Evolutionary conservation across 371 early-diverging fungal genomes (phyloP).

Genomic region (Saksenaea oblongispora): DNA sequence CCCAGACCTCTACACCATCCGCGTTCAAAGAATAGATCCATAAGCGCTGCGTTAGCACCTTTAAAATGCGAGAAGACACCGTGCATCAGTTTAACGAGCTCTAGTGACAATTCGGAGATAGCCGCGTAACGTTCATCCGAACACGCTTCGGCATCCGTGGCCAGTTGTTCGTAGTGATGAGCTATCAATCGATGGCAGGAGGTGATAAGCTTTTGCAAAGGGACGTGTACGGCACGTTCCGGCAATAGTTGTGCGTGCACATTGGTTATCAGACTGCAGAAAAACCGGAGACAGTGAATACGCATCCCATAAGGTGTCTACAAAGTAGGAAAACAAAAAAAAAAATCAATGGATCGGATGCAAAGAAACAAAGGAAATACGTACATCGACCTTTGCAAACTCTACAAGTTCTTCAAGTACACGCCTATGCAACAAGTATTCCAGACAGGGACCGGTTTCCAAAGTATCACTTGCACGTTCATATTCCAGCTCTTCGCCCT

Average conservation of each 20-base stretch:
- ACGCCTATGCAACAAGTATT: conserved; percentile 47
- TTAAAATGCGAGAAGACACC: conserved; percentile 55
- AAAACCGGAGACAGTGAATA: conserved; percentile 51
- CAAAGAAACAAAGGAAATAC: neutral
- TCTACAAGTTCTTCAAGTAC: conserved; percentile 52
- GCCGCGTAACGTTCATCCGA: conserved; percentile 49
- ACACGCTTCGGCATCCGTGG: conserved; percentile 34
- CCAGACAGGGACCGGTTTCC: conserved; percentile 54
- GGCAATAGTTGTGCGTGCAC: conserved; percentile 54
- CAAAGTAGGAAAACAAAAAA: no score
- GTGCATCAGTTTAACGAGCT: conserved; percentile 54
- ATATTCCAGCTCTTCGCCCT: conserved; percentile 51
- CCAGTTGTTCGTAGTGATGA: conserved; percentile 49
- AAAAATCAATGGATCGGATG: neutral
- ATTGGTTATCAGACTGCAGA: conserved; percentile 49
- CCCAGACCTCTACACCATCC: conserved; percentile 56
- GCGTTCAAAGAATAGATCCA: conserved; percentile 56
- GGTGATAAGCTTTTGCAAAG: conserved; percentile 50
- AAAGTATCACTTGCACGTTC: conserved; percentile 46
- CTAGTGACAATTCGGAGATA: conserved; percentile 46
- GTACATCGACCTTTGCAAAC: conserved; percentile 56
- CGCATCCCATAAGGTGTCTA: conserved; percentile 58
- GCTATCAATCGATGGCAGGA: conserved; percentile 51
- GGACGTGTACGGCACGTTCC: conserved; percentile 56
- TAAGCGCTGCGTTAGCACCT: conserved; percentile 51